Percentiles rank a stretch among this genome's conserved stretches.
These are phyloP conservation scores for Fragaria ananassa DNA, from an alignment of 306 rosid species.

Conservation along the genomic window DNA sequence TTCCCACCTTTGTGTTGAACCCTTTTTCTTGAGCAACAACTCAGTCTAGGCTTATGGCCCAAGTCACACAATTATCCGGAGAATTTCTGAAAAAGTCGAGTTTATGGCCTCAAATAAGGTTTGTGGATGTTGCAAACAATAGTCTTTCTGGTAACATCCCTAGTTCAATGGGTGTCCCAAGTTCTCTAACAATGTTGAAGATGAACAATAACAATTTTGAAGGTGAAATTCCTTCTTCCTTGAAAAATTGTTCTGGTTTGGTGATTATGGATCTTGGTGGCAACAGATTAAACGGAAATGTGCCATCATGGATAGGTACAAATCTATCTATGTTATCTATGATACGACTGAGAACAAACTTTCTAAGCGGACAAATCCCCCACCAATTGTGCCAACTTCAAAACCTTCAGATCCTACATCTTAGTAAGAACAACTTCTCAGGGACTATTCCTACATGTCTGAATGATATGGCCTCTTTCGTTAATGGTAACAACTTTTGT, in stretches of 20 bases:
- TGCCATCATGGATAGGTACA: neutral
- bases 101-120: accelerated
- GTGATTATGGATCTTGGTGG: neutral
- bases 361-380: neutral
- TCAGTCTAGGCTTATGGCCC: too few relatives aligned
- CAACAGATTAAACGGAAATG: neutral
- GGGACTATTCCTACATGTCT: too few relatives aligned
- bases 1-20: too few relatives aligned
- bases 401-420: neutral
- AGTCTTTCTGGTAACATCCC: neutral
- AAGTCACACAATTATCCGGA: neutral
- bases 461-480: too few relatives aligned
- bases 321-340: accelerated
- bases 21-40: too few relatives aligned
- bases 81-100: neutral
- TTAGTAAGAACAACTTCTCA: too few relatives aligned
- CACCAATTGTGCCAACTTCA: neutral
- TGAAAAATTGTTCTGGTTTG: neutral
- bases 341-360: neutral
- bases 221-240: neutral
- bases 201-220: neutral
- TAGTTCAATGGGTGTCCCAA: neutral
- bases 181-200: neutral
- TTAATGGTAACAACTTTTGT: too few relatives aligned
- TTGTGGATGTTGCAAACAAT: neutral